These are phyloP conservation scores for Dendrobium catenatum DNA, from an alignment of 106 monocot species.

Conservation along the genomic window DNA sequence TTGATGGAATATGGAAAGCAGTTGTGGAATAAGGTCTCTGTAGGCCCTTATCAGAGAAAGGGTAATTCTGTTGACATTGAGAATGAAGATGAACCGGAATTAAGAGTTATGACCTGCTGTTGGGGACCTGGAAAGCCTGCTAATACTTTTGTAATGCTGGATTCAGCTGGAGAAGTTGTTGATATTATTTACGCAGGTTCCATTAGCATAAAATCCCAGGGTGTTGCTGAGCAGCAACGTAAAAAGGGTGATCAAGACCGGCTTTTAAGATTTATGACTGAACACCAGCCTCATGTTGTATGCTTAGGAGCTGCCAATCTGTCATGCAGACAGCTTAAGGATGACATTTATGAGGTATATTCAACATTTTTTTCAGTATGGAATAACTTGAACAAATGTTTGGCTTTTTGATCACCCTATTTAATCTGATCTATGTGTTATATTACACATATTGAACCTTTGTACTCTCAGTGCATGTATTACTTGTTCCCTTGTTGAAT, in stretches of 20 bases:
- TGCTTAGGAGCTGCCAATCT: conserved; percentile 86
- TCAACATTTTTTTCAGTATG: neutral
- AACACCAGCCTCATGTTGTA: conserved; percentile 83
- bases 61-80: conserved; percentile 36
- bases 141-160: conserved; percentile 94
- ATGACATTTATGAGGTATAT: conserved; percentile 93
- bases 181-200: conserved; percentile 94
- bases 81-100: conserved; percentile 53
- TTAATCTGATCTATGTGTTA: neutral
- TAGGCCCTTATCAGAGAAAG: conserved; percentile 69
- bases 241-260: conserved; percentile 86
- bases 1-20: conserved; percentile 78
- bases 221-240: conserved; percentile 72
- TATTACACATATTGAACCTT: neutral
- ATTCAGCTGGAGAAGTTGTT: conserved; percentile 86
- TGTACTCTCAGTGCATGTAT: neutral
- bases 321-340: conserved; percentile 67
- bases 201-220: conserved; percentile 66
- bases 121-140: conserved; percentile 95
- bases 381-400: neutral
- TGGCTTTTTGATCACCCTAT: neutral
- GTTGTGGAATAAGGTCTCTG: conserved; percentile 83
- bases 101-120: conserved; percentile 84
- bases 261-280: conserved; percentile 74
- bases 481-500: neutral